These are phyloP conservation scores for Amauroascus verrucosus DNA, from an alignment of 2,329 filamentous ascomycete genomes.

Conservation along the genomic window DNA sequence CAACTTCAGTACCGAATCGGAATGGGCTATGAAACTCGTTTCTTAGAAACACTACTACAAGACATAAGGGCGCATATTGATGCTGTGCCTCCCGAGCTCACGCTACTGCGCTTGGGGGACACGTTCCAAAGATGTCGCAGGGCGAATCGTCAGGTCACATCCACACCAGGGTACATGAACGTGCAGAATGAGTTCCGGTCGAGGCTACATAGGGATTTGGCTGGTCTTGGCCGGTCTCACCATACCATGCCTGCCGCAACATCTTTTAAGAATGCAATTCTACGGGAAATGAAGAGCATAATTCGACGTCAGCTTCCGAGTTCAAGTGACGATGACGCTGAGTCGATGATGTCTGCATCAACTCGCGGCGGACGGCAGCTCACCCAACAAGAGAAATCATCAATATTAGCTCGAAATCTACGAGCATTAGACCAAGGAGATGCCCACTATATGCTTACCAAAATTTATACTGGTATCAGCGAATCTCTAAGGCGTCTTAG, in stretches of 20 bases:
- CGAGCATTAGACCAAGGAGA: conserved; percentile 72
- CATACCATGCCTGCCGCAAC: conserved; percentile 73
- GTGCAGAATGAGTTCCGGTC: conserved; percentile 60
- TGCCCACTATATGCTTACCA: conserved; percentile 70
- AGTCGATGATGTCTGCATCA: conserved; percentile 76
- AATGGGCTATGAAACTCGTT: conserved; percentile 72
- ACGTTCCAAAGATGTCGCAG: conserved; percentile 64
- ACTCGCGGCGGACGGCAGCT: conserved; percentile 60
- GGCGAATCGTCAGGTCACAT: conserved; percentile 54
- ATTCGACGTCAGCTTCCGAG: conserved; percentile 80
- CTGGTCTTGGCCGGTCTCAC: conserved; percentile 69
- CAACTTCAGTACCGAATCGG: conserved; percentile 71
- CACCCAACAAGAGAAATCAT: conserved; percentile 79
- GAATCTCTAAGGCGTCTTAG: conserved; percentile 77
- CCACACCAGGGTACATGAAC: conserved; percentile 66
- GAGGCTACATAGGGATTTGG: conserved; percentile 59
- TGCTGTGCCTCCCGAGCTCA: conserved; percentile 58
- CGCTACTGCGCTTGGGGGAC: conserved; percentile 74
- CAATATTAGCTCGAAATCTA: conserved; percentile 76
- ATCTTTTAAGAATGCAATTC: conserved; percentile 69
- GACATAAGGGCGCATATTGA: conserved; percentile 76
- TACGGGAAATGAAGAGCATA: conserved; percentile 75
- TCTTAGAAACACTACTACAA: conserved; percentile 63
- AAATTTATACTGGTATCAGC: conserved; percentile 76
- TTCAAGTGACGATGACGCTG: conserved; percentile 86